Base-by-base conservation (phyloP, 1,139 yeast genomes). In the Pichia sp. region DNA sequence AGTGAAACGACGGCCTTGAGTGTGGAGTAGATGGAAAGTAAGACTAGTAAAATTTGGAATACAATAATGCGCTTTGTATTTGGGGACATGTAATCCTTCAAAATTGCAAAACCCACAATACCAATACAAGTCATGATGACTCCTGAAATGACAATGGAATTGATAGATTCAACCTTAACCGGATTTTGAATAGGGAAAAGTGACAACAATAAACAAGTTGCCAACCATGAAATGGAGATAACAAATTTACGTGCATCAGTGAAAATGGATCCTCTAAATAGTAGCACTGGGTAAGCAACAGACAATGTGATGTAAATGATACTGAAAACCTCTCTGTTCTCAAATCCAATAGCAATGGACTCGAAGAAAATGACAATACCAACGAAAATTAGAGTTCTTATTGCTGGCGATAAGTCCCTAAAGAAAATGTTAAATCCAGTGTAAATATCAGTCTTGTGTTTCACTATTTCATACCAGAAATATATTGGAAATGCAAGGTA, bases 281-380 rank as follows among this genome's bases (percentile, higher is more conserved):
- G 23, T 6, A 62, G 45, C 15, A 65, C 43, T 2, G 98, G 97
- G 63, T 94, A 88, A 6, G 15, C 2, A 23, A 78, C 52, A 1
- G 85, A 78, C 32, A 86, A 67, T 4, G 76, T 39, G 2, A 72
- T 60, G 47, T 86, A 81, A 39, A 87, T 69, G 7, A 77, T 59
- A 0, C 94, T 76, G 56, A 91, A 88, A 41, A 85, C 73, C 55
- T 76, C 72, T 51, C 98, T 74, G 50, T 86, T 76, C 56, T 86
- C 86, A 55, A 87, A 91, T 1, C 98, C 98, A 49, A 78, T 77
- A 1, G 87, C 94, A 41, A 88, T 83, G 25, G 91, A 78, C 60
- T 93, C 97, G 52, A 84, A 80, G 54, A 85, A 69, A 1, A 69
- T 69, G 31, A 83, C 55, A 30, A 77, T 75, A 1, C 72, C 59